Evolutionary conservation across 228 moss, liverwort and hornwort genomes (phyloP).

Genomic region (Sphagnum magellanicum): DNA sequence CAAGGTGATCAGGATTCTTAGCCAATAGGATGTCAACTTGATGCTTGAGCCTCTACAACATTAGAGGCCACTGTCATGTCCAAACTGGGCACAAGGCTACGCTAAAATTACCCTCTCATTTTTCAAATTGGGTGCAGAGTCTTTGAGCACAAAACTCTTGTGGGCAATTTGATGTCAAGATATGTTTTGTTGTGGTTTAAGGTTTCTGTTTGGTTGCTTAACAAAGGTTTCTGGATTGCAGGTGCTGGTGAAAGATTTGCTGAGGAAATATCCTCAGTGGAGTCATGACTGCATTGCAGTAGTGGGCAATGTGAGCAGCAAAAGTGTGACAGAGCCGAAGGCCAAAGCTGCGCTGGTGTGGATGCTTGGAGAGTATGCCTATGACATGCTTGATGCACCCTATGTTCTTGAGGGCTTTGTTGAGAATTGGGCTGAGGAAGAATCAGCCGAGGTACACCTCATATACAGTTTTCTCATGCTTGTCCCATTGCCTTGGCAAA

Average conservation of each 20-base stretch:
- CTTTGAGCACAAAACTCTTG: too few relatives aligned
- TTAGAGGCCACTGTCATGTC: too few relatives aligned
- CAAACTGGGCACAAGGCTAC: too few relatives aligned
- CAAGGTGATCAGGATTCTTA: too few relatives aligned
- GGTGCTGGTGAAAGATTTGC: constrained; percentile 95
- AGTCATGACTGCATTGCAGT: constrained; percentile 99
- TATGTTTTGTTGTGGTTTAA: too few relatives aligned
- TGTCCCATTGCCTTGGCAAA: background rate
- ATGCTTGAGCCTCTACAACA: too few relatives aligned
- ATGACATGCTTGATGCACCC: constrained; percentile 93
- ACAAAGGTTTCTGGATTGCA: constrained; percentile 3
- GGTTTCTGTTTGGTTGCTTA: too few relatives aligned
- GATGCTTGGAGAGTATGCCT: constrained; percentile 99
- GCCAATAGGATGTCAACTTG: too few relatives aligned
- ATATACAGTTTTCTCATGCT: background rate
- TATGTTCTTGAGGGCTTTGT: constrained; percentile 85
- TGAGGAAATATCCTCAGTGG: constrained; percentile 98
- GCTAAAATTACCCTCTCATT: too few relatives aligned
- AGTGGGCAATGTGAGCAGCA: constrained; percentile 91
- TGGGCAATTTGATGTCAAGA: too few relatives aligned
- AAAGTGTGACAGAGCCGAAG: constrained; percentile 89
- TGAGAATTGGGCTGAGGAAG: constrained; percentile 80
- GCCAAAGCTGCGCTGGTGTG: constrained; percentile 90
- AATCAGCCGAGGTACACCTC: constrained; percentile 58
- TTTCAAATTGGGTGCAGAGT: background rate